Conservation (phyloP, 495 filamentous ascomycete genomes). For the Melanomma pulvis-pyrius region DNA sequence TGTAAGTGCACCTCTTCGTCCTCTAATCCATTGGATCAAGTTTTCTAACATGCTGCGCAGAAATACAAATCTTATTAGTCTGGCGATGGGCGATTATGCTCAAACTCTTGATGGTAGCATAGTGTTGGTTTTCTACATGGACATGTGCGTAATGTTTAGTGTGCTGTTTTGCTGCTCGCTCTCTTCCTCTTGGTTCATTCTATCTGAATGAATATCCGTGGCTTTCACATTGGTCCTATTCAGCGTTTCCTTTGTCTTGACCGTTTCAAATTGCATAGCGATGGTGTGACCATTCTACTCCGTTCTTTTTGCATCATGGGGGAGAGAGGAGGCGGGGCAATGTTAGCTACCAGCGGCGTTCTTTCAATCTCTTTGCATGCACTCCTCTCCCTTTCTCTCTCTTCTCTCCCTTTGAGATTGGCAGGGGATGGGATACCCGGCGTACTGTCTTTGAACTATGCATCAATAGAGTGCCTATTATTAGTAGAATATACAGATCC, state of each 20-base stretch:
- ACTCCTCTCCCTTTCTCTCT: too few species aligned
- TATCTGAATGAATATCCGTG: not conserved
- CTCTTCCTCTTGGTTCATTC: not conserved
- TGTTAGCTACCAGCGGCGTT: too few species aligned
- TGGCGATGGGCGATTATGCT: not conserved
- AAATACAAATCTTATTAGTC: conserved; percentile 33
- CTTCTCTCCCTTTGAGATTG: too few species aligned
- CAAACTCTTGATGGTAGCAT: not conserved
- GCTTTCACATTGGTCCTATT: not conserved
- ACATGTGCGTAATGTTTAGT: not conserved
- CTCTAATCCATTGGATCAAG: not conserved
- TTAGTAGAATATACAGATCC: too few species aligned
- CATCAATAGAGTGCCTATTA: too few species aligned
- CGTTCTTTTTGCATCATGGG: too few species aligned
- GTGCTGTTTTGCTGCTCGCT: not conserved
- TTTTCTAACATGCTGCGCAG: conserved; percentile 18
- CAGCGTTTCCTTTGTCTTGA: not conserved
- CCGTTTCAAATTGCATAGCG: conserved; percentile 21
- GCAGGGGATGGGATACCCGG: too few species aligned
- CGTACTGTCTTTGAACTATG: too few species aligned
- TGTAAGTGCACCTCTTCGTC: conserved; percentile 59
- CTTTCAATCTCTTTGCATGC: too few species aligned
- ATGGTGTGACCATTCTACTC: too few species aligned
- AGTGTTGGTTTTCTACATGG: not conserved
- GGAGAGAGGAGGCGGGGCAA: too few species aligned